These are phyloP conservation scores for Sporothrix sp. DNA, from an alignment of 2,329 filamentous ascomycete species.

Conservation along the genomic window DNA sequence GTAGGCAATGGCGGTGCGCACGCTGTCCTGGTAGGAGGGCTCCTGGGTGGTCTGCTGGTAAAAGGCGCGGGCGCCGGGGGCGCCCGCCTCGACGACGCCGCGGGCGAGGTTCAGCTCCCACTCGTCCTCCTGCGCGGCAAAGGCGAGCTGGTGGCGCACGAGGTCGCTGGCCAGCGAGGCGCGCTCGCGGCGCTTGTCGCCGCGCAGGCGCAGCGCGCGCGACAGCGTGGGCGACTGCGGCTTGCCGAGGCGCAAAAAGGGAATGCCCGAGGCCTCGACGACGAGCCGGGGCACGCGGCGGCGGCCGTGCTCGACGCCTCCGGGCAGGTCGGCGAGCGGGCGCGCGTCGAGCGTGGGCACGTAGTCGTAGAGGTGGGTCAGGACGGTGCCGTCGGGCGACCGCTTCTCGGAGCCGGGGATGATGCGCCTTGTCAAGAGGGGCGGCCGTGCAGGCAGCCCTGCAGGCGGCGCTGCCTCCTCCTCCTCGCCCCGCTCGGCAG, in stretches of 20 bases:
- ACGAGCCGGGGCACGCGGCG: slow-evolving; percentile 50
- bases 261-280: slow-evolving; percentile 43
- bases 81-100: slow-evolving; percentile 28
- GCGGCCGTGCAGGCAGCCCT: no score
- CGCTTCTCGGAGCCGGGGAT: slow-evolving; percentile 16
- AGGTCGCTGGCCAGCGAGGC: slow-evolving; percentile 31
- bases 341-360: slow-evolving; percentile 36
- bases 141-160: slow-evolving; percentile 26
- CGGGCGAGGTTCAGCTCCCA: slow-evolving; percentile 36
- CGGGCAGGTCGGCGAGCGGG: slow-evolving; percentile 39
- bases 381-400: slow-evolving; percentile 12
- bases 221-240: slow-evolving; percentile 52
- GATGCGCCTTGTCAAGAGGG: slow-evolving; percentile 24
- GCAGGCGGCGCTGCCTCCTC: slow-evolving; percentile 16
- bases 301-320: slow-evolving; percentile 32
- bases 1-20: slow-evolving; percentile 16
- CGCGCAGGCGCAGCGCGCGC: slow-evolving; percentile 46
- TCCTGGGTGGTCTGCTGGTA: not conserved
- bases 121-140: slow-evolving; percentile 33
- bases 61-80: not conserved
- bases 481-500: slow-evolving; percentile 13
- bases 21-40: slow-evolving; percentile 24
- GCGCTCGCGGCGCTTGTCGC: slow-evolving; percentile 33
- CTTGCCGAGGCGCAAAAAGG: slow-evolving; percentile 58
- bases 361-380: slow-evolving; percentile 30